A percentile compares a stretch with the other conserved stretches of the same genome.
These are phyloP conservation scores for Cenchrus fungigraminus DNA, from an alignment of 176 grass and related monocot species.

Conservation along the genomic window DNA sequence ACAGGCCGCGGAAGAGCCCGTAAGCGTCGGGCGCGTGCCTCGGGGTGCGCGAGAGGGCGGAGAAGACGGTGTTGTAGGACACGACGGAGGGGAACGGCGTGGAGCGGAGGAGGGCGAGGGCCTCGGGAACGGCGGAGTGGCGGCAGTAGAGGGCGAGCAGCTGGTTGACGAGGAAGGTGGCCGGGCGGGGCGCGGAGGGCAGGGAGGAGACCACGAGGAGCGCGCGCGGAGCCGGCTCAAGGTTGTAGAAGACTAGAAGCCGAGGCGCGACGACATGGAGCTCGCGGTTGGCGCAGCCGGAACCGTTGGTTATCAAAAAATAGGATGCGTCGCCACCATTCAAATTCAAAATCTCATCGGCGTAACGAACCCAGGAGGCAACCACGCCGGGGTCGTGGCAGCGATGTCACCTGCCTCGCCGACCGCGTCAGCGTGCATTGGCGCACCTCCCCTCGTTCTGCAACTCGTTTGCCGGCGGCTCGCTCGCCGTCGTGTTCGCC, in stretches of 20 bases:
- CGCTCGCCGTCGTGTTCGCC: not conserved
- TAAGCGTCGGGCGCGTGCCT: constrained; percentile 45
- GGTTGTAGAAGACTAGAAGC: constrained; percentile 30
- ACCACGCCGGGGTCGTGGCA: not conserved
- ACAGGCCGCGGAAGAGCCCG: constrained; percentile 50
- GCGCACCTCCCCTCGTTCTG: not conserved
- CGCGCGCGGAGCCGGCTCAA: constrained; percentile 62
- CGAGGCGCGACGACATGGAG: constrained; percentile 45
- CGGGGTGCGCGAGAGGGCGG: constrained; percentile 47
- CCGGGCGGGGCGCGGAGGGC: constrained; percentile 28
- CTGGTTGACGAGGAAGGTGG: constrained; percentile 78
- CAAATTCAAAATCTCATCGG: constrained; percentile 12
- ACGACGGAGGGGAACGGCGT: constrained; percentile 56
- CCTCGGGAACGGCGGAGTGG: constrained; percentile 55
- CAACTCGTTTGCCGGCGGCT: not conserved
- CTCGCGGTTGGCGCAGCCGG: not conserved
- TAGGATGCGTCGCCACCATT: not conserved
- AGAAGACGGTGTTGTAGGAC: constrained; percentile 85
- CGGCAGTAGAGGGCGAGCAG: constrained; percentile 70
- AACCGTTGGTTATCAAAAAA: not conserved
- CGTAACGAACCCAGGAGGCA: not conserved
- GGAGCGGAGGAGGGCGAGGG: constrained; percentile 69
- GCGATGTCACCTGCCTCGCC: not conserved
- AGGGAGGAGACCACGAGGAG: constrained; percentile 59
- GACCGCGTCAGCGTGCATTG: no score